These are phyloP conservation scores for Protoeuglena noctilucae DNA, from an alignment of 139 green algal genomes.

Conservation along the genomic window DNA sequence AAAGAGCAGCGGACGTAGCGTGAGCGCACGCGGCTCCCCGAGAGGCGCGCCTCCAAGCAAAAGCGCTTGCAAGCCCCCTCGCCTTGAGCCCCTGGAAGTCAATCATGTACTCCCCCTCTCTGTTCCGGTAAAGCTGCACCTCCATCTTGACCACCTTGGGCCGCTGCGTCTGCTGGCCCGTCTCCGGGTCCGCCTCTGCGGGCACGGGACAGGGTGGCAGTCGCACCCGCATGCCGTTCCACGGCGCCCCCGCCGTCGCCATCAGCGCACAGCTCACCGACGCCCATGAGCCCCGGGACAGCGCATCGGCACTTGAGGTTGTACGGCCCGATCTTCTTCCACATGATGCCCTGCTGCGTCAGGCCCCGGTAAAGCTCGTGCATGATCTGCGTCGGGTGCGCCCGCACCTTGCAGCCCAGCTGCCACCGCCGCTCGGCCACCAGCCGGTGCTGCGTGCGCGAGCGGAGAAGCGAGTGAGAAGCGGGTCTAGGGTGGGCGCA, in stretches of 20 bases:
- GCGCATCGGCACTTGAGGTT: conserved; percentile 73
- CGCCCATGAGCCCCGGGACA: conserved; percentile 14
- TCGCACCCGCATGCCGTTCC: conserved; percentile 5
- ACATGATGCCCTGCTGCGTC: conserved; percentile 32
- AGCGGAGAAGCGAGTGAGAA: conserved; percentile 5
- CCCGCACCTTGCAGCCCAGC: conserved; percentile 48
- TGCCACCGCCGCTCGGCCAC: conserved; percentile 79
- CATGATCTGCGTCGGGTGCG: conserved; percentile 71
- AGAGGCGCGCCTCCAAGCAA: not conserved
- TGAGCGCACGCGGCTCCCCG: not conserved
- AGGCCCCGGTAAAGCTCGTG: conserved; percentile 48
- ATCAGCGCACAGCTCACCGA: too few relatives aligned
- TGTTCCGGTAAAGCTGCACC: conserved; percentile 84
- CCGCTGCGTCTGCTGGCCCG: not conserved
- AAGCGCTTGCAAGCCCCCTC: conserved; percentile 4
- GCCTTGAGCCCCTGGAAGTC: conserved; percentile 65
- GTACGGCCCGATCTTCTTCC: conserved; percentile 91
- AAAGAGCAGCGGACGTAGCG: not conserved
- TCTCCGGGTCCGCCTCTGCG: not conserved
- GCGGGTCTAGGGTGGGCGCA: not conserved
- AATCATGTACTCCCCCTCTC: conserved; percentile 84
- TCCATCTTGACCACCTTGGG: conserved; percentile 65
- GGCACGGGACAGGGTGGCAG: not conserved
- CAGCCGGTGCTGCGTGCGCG: conserved; percentile 32
- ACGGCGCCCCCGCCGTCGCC: not conserved